Conservation (phyloP, 1,139 yeast species). For the Diutina pseudorugosa region DNA sequence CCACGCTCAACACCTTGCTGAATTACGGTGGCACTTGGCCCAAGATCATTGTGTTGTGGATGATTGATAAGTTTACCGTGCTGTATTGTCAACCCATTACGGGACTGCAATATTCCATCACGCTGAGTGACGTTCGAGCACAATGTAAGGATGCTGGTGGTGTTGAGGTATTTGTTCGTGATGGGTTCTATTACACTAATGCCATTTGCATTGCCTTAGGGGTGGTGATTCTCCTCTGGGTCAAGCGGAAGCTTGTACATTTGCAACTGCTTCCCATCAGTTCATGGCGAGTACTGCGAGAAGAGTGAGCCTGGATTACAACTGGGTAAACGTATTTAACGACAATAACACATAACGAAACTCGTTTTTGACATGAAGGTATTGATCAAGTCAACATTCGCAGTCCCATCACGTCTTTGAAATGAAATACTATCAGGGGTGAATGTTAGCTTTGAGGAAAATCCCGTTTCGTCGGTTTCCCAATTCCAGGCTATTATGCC, state of each 20-base stretch:
- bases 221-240: constrained; percentile 54
- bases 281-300: constrained; percentile 34
- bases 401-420: too few species aligned
- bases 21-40: constrained; percentile 99
- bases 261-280: constrained; percentile 52
- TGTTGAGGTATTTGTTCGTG: constrained; percentile 26
- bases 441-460: too few species aligned
- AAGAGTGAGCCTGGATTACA: neutral
- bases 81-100: constrained; percentile 35
- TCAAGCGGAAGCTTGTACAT: constrained; percentile 42
- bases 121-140: constrained; percentile 18
- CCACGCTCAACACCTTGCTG: constrained; percentile 81
- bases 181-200: constrained; percentile 81
- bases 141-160: constrained; percentile 23
- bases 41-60: constrained; percentile 55
- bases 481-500: too few species aligned
- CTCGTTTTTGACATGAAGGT: too few species aligned
- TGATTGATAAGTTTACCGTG: constrained; percentile 68
- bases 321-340: neutral
- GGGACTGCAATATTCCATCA: constrained; percentile 6
- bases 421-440: too few species aligned
- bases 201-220: constrained; percentile 61
- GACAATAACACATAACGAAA: neutral
- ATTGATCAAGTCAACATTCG: too few species aligned
- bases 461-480: too few species aligned